These are phyloP conservation scores for Candida labiduridarum DNA, from an alignment of 1,139 yeast species.

Conservation along the genomic window DNA sequence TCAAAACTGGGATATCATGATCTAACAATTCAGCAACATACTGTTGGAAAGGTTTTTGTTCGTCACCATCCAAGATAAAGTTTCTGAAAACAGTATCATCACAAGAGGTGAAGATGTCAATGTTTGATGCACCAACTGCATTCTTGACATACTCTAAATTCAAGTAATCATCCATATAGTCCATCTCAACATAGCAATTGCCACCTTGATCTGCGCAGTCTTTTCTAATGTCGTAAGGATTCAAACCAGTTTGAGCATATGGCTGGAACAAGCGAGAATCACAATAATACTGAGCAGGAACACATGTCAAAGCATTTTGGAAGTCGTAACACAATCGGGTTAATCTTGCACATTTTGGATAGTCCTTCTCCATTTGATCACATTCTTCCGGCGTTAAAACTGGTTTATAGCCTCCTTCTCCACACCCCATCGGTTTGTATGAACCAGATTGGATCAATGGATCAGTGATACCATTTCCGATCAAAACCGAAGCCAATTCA, in stretches of 20 bases:
- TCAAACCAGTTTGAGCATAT: constrained; percentile 56
- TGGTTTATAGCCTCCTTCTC: constrained; percentile 74
- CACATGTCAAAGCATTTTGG: constrained; percentile 83
- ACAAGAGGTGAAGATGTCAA: constrained; percentile 81
- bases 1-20: constrained; percentile 64
- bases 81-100: constrained; percentile 80
- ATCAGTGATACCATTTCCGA: constrained; percentile 86
- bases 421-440: constrained; percentile 86
- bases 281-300: constrained; percentile 78
- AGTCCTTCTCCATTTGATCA: constrained; percentile 48
- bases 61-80: constrained; percentile 66
- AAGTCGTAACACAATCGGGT: constrained; percentile 79
- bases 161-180: constrained; percentile 37
- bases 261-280: constrained; percentile 30
- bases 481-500: constrained; percentile 68
- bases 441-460: constrained; percentile 66
- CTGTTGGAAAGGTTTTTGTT: constrained; percentile 83
- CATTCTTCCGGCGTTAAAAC: constrained; percentile 67
- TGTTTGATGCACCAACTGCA: constrained; percentile 84
- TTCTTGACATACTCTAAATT: constrained; percentile 50
- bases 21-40: constrained; percentile 62
- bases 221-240: constrained; percentile 90
- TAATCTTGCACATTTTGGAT: constrained; percentile 81
- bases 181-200: constrained; percentile 59
- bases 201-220: constrained; percentile 70